phyloP scores from a whole-genome alignment of 2,329 filamentous ascomycete genomes.

The Lasiodiplodia sp. region DNA sequence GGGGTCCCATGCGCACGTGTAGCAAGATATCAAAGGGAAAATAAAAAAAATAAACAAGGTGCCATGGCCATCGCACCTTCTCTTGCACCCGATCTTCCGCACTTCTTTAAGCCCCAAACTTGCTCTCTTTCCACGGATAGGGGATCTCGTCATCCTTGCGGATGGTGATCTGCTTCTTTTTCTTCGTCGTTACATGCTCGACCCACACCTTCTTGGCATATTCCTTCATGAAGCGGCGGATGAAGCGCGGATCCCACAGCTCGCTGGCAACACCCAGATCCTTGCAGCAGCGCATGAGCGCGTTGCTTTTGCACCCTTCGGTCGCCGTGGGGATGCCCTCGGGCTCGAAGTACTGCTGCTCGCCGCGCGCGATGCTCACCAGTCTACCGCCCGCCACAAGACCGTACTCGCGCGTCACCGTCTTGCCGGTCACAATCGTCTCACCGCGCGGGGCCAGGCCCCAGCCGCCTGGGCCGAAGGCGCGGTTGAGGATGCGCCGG shows the following conservation, averaged over 20 bases:
- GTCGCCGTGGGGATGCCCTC: slow-evolving; percentile 93
- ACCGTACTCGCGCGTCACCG: slow-evolving; percentile 89
- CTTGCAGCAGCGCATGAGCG: slow-evolving; percentile 97
- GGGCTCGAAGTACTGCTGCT: slow-evolving; percentile 90
- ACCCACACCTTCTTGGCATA: slow-evolving; percentile 84
- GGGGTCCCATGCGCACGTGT: neutral
- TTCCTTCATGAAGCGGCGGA: slow-evolving; percentile 79
- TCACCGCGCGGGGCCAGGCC: slow-evolving; percentile 88
- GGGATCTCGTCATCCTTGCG: slow-evolving; percentile 80
- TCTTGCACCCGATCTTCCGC: neutral
- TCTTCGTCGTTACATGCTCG: slow-evolving; percentile 86
- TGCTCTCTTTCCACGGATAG: slow-evolving; percentile 64
- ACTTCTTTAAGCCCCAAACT: slow-evolving; percentile 13
- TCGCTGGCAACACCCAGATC: slow-evolving; percentile 94
- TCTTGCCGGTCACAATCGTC: slow-evolving; percentile 80
- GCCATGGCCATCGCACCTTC: neutral
- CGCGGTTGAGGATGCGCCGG: slow-evolving; percentile 83
- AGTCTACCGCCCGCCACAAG: slow-evolving; percentile 88
- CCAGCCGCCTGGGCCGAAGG: slow-evolving; percentile 96
- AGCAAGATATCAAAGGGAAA: neutral
- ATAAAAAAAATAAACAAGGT: neutral
- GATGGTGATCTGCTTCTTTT: slow-evolving; percentile 85
- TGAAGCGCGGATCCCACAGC: slow-evolving; percentile 94
- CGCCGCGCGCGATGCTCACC: slow-evolving; percentile 85
- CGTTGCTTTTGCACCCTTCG: slow-evolving; percentile 97